Evolutionary conservation across 768 basidiomycete species (phyloP), one percentile per base, ranked within the genome.

Genomic region (Tulasnella sp.): DNA sequence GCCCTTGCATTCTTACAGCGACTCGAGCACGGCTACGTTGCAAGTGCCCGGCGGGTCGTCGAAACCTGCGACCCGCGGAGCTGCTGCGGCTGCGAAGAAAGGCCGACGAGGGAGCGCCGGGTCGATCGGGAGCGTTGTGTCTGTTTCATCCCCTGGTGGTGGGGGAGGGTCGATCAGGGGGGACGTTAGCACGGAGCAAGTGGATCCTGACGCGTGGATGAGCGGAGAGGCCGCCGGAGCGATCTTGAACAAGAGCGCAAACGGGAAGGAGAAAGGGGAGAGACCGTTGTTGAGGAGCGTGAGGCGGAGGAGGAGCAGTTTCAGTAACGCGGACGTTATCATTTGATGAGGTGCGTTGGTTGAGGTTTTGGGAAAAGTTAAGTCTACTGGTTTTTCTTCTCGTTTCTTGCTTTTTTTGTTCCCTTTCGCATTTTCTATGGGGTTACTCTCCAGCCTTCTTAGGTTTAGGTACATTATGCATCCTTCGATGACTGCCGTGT

Each of bases 321-420:
- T 94, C 80, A 94, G 93, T 78, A 84, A 89, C 71, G 92, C 90
- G 3, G 92, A 94, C 78, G 89, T 94, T 26, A 86, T 93, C 74
- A 91, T 90, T 77, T 94, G 52, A 59, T 6, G 11, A 12, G 17
- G 7, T 47, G 12, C 11, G n/a, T n/a, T n/a, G n/a, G n/a, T n/a
- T n/a, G n/a, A n/a, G n/a, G n/a, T 59, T 26, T 14, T 59, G 32
- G 52, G 52, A 22, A 59, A 59, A 29, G 22, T 22, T 59, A 26
- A 14, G 22, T 11, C 8, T 59, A 12, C 32, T 32, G 5, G 12
- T 59, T 59, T 26, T n/a, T n/a, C n/a, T n/a, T n/a, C 22, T 32
- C 3, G 22, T 32, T 32, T 59, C 22, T 59, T 59, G 44, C 44
- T 59, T 59, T 59, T 29, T 29, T 8, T 32, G 22, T 59, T 59